Conservation (phyloP, 331 rosid genomes). For the Stylosanthes scabra region DNA sequence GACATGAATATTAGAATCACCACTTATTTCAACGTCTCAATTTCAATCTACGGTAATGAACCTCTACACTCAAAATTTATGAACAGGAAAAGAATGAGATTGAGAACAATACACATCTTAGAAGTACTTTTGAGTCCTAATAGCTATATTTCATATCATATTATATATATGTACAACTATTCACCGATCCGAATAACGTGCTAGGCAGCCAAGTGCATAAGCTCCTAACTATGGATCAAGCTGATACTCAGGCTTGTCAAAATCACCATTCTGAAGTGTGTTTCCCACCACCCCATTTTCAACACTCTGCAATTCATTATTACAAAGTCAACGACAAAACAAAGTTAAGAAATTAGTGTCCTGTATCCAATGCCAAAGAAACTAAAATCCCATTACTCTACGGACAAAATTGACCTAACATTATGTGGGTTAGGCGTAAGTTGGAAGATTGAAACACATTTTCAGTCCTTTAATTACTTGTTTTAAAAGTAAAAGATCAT, state of each 20-base stretch:
- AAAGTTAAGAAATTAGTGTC: conserved; percentile 8
- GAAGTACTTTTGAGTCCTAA: conserved; percentile 20
- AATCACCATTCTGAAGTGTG: conserved; percentile 58
- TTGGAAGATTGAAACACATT: conserved; percentile 1
- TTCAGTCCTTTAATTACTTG: conserved; percentile 9
- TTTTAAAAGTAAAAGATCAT: conserved; percentile 21
- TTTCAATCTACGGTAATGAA: conserved; percentile 26
- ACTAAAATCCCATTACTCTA: neutral
- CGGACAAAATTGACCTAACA: conserved; percentile 30
- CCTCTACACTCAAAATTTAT: conserved; percentile 67
- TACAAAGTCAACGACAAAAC: conserved; percentile 20
- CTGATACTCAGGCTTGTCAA: conserved; percentile 62
- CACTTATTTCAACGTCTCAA: conserved; percentile 51
- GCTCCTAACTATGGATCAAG: conserved; percentile 59
- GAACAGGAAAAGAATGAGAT: conserved; percentile 86
- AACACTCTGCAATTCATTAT: conserved; percentile 57
- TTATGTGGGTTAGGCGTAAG: neutral
- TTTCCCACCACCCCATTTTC: conserved; percentile 39
- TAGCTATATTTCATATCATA: conserved; percentile 48
- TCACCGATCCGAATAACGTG: conserved; percentile 39
- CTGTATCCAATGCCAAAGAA: neutral
- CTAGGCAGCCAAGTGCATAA: conserved; percentile 26
- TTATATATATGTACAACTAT: conserved; percentile 59
- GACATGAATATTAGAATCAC: conserved; percentile 26
- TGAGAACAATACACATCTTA: conserved; percentile 60